phyloP scores from a whole-genome alignment of 148 eudicot species.

The Amaranthus palmeri region DNA sequence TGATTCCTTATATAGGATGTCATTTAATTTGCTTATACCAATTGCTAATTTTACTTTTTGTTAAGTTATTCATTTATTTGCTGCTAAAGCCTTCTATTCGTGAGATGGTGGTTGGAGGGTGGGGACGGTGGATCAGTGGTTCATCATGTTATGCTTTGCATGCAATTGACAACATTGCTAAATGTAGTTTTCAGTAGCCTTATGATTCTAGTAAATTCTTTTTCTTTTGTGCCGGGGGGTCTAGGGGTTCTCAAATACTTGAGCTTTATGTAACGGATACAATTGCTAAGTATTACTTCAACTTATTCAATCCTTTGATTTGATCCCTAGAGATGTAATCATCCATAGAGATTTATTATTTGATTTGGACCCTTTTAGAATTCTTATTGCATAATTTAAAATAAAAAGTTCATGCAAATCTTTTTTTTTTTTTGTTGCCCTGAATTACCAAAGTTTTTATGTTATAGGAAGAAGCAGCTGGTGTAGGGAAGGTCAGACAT shows the following conservation, averaged over 20 bases:
- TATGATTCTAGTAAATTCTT: too few species aligned
- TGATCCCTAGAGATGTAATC: not conserved
- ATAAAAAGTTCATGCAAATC: not conserved
- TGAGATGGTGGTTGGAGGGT: not conserved
- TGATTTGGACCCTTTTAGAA: not conserved
- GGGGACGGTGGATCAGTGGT: not conserved
- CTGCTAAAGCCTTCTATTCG: not conserved
- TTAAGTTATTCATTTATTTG: not conserved
- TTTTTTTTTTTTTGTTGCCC: not conserved
- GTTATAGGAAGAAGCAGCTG: conserved; percentile 85
- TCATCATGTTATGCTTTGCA: too few species aligned
- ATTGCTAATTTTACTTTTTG: not conserved
- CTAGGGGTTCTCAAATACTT: not conserved
- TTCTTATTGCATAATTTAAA: not conserved
- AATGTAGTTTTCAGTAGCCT: too few species aligned
- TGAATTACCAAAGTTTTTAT: conserved; percentile 14
- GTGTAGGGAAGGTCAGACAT: conserved; percentile 88
- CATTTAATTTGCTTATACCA: not conserved
- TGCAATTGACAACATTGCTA: too few species aligned
- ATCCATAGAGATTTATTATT: not conserved
- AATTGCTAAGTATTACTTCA: not conserved
- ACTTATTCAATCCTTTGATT: not conserved
- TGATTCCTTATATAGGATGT: not conserved
- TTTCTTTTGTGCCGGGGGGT: not conserved
- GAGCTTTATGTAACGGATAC: not conserved